These are phyloP conservation scores for Wickerhamiella qilinensis DNA, from an alignment of 805 yeast species.

Conservation along the genomic window DNA sequence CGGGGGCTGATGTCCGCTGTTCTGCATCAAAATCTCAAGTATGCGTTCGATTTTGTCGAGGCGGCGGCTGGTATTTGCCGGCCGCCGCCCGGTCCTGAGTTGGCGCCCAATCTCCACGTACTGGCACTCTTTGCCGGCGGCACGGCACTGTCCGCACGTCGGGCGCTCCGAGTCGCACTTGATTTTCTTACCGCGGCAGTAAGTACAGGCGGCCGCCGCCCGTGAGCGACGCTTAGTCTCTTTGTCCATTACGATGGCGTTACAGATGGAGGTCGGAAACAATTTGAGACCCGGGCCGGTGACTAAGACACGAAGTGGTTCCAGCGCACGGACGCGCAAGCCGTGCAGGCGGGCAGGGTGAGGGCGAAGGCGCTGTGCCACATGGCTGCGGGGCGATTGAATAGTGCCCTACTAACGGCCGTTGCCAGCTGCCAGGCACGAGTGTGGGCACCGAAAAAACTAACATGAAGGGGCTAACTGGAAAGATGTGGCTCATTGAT, in stretches of 20 bases:
- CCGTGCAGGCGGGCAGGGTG: no score
- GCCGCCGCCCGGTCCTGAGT: slow-evolving; percentile 14
- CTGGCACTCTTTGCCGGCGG: slow-evolving; percentile 56
- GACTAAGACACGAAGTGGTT: no score
- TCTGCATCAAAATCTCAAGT: not conserved
- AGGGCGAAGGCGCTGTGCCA: no score
- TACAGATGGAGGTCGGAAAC: no score
- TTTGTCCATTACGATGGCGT: not conserved
- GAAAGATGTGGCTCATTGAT: no score
- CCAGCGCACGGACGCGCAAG: no score
- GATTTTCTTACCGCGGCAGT: slow-evolving; percentile 60
- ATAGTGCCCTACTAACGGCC: no score
- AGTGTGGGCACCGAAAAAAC: no score
- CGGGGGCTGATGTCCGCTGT: not conserved
- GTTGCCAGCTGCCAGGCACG: no score
- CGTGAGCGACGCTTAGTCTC: slow-evolving; percentile 24
- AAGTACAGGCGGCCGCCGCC: slow-evolving; percentile 77
- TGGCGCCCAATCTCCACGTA: not conserved
- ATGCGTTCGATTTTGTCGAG: slow-evolving; percentile 5
- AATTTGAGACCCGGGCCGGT: no score
- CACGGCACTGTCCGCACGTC: slow-evolving; percentile 59
- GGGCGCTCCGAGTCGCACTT: slow-evolving; percentile 55
- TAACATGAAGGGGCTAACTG: no score
- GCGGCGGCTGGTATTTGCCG: slow-evolving; percentile 15
- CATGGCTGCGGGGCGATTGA: no score